These are phyloP conservation scores for Sporothrix humicola DNA, from an alignment of 2,329 filamentous ascomycete species.

Conservation along the genomic window DNA sequence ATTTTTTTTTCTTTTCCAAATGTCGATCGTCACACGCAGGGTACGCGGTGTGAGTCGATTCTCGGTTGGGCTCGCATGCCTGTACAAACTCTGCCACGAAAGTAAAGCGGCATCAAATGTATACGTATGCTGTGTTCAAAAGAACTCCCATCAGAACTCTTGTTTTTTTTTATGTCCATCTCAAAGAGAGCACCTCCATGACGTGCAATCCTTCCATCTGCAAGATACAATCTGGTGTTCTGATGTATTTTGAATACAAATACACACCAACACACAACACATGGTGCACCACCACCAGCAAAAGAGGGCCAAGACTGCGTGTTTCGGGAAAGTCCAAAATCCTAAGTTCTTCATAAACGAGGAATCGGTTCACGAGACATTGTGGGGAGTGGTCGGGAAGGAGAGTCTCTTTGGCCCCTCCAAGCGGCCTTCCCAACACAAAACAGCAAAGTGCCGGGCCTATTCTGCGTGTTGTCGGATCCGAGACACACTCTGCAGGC, in stretches of 20 bases:
- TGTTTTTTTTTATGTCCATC: background rate
- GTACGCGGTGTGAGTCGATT: background rate
- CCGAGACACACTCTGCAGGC: background rate
- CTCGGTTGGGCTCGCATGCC: background rate
- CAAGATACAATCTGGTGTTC: constrained; percentile 8
- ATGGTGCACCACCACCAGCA: no score
- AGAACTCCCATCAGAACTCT: background rate
- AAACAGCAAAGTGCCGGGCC: background rate
- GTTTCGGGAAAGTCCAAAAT: background rate
- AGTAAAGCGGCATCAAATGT: background rate
- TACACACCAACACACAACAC: background rate
- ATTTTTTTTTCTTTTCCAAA: background rate
- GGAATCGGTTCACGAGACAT: constrained; percentile 20
- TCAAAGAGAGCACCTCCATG: background rate
- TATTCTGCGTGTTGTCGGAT: constrained; percentile 6
- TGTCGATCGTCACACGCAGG: constrained; percentile 10
- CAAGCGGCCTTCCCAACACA: background rate
- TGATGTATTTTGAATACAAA: no score
- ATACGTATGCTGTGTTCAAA: background rate
- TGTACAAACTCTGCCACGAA: no score
- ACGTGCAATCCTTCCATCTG: background rate
- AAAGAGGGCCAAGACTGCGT: background rate
- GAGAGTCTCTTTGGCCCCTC: no score
- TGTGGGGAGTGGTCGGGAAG: background rate
- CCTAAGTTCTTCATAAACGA: background rate